Evolutionary conservation across 306 rosid species (phyloP), one percentile per base, ranked within the genome.

Genomic region (Prunus mira): DNA sequence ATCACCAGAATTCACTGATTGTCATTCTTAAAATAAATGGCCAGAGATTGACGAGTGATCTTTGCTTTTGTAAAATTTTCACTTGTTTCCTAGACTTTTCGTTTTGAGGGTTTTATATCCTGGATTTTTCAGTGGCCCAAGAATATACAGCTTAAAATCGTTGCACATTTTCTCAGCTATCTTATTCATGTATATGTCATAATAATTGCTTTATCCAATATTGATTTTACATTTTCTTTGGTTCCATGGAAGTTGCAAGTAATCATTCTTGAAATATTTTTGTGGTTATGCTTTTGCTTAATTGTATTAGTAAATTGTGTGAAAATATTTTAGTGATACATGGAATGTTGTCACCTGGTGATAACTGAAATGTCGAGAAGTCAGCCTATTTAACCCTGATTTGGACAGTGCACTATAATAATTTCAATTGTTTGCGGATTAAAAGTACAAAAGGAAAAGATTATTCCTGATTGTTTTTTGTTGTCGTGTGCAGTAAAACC

Each of bases 401-500:
- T 43, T 12, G 8, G 58, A 17, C 3, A 17, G 18, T 56, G 34
- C 17, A 34, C 38, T 14, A 3, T 13, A 20, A 10, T 20, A 54
- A 27, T 61, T 61, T 60, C 28, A 43, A 60, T 12, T 61, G 54
- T 45, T 43, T 46, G 20, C 17, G 2, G 47, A 52, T 45, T 7
- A 3, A 27, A 47, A 27, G 58, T 8, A 69, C 17, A 2, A 60
- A 56, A 43, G 27, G 14, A 24, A 27, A 20, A 46, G 22, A 64
- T 4, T 51, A 24, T 67, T 67, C 45, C 24, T 89, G 71, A 67
- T 46, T 62, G 3, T 57, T 75, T 75, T 58, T 83, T 76, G 2
- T 47, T 47, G 64, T 58, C 67, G 57, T 81, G 46, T 76, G 72
- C 90, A 95, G 99, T 95, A 69, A 95, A 90, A 82, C 99, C 99